Percentiles rank a stretch among this genome's conserved stretches.
These are phyloP conservation scores for Suillus lakei DNA, from an alignment of 768 basidiomycete species.

Conservation along the genomic window DNA sequence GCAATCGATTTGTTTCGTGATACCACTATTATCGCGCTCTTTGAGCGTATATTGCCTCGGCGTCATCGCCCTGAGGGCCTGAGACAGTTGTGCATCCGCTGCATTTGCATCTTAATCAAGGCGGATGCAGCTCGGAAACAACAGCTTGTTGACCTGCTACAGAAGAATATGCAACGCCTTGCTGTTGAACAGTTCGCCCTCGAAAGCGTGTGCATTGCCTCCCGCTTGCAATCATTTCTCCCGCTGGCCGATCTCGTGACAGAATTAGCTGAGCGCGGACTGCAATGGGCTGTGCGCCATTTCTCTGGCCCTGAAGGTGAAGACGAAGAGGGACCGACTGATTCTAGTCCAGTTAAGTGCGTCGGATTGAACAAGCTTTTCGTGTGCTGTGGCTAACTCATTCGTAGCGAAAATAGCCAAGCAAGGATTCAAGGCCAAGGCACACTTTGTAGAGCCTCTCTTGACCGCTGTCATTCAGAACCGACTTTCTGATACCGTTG, in stretches of 20 bases:
- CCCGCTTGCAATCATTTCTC: slow-evolving; percentile 23
- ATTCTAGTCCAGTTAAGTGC: slow-evolving; percentile 44
- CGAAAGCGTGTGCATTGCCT: slow-evolving; percentile 40
- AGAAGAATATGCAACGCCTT: slow-evolving; percentile 30
- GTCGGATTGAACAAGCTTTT: slow-evolving; percentile 16
- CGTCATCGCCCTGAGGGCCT: neutral
- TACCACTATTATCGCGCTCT: slow-evolving; percentile 23
- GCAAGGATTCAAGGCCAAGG: slow-evolving; percentile 38
- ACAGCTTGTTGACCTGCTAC: slow-evolving; percentile 26
- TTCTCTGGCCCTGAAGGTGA: slow-evolving; percentile 42
- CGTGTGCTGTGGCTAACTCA: slow-evolving; percentile 1
- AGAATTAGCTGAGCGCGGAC: slow-evolving; percentile 46
- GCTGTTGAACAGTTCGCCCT: slow-evolving; percentile 31
- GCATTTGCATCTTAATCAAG: slow-evolving; percentile 34
- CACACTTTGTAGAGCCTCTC: slow-evolving; percentile 73
- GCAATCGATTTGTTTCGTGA: slow-evolving; percentile 23
- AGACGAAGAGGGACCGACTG: slow-evolving; percentile 19
- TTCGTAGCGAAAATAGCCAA: slow-evolving; percentile 19
- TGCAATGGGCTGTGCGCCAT: slow-evolving; percentile 58
- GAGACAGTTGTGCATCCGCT: slow-evolving; percentile 20
- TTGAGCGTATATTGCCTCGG: slow-evolving; percentile 28
- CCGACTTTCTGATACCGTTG: slow-evolving; percentile 48
- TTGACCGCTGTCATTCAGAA: slow-evolving; percentile 66
- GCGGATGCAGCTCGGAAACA: slow-evolving; percentile 26
- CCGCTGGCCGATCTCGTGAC: slow-evolving; percentile 32